Evolutionary conservation across 441 rosid genomes (phyloP).

Genomic region (Theobroma grandiflorum): DNA sequence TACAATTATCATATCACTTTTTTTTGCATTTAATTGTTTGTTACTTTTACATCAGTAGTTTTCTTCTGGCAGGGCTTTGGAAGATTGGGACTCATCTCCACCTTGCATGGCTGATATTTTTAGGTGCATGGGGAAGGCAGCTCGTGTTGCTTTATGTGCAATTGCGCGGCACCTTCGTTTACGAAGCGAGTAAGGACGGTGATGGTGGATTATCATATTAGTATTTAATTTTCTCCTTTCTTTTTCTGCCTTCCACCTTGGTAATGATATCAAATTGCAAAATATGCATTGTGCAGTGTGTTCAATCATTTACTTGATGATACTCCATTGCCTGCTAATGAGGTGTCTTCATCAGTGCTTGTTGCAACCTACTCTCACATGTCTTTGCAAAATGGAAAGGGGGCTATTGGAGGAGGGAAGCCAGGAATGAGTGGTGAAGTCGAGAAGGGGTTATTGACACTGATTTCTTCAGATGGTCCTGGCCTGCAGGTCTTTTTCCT

Average conservation of each 20-base stretch:
- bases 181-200: conserved; percentile 88
- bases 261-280: conserved; percentile 24
- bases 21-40: not conserved
- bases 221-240: conserved; percentile 20
- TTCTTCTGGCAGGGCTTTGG: conserved; percentile 62
- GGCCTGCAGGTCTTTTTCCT: conserved; percentile 71
- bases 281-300: conserved; percentile 63
- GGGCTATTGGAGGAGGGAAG: conserved; percentile 76
- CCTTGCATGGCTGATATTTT: conserved; percentile 95
- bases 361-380: conserved; percentile 72
- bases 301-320: conserved; percentile 94
- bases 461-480: conserved; percentile 82
- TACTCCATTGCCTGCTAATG: conserved; percentile 82
- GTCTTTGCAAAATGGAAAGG: conserved; percentile 78
- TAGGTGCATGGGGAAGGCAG: conserved; percentile 93
- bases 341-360: conserved; percentile 89
- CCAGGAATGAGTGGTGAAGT: conserved; percentile 64
- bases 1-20: not conserved
- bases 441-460: conserved; percentile 90
- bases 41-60: not conserved
- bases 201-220: conserved; percentile 37
- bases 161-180: conserved; percentile 93
- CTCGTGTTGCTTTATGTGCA: conserved; percentile 87
- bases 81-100: conserved; percentile 92
- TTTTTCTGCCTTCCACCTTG: conserved; percentile 18